Evolutionary conservation across 2,329 filamentous ascomycete species (phyloP).

Genomic region (Talaromyces atroroseus): DNA sequence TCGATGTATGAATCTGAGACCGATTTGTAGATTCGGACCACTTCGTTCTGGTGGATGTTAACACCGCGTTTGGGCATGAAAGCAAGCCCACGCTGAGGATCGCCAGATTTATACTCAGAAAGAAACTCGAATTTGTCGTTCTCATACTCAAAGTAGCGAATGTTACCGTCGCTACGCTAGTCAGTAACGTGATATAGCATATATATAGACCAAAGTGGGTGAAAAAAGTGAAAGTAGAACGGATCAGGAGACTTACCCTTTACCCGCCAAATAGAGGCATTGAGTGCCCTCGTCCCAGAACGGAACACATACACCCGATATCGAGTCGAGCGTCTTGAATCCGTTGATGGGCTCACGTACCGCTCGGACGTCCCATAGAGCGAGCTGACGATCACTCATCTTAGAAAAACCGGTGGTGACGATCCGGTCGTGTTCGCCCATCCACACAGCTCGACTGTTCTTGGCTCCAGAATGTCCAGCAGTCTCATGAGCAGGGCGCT

Average conservation of each 20-base stretch:
- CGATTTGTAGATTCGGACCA: conserved; percentile 94
- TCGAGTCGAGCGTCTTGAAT: conserved; percentile 86
- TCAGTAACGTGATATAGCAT: conserved; percentile 13
- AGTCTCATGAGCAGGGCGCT: conserved; percentile 77
- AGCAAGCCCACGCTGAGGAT: conserved; percentile 89
- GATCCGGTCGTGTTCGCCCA: conserved; percentile 93
- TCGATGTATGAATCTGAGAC: conserved; percentile 93
- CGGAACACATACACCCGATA: conserved; percentile 97
- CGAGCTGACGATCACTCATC: conserved; percentile 97
- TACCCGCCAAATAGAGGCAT: conserved; percentile 92
- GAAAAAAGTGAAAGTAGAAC: too few relatives aligned
- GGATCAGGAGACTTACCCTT: conserved; percentile 63
- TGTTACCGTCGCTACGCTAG: conserved; percentile 77
- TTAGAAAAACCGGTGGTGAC: conserved; percentile 95
- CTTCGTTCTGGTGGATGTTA: conserved; percentile 94
- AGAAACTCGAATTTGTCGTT: conserved; percentile 98
- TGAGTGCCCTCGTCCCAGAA: conserved; percentile 99
- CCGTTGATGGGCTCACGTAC: conserved; percentile 77
- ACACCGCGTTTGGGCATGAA: conserved; percentile 94
- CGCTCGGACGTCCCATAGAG: conserved; percentile 86
- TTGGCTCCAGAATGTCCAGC: conserved; percentile 87
- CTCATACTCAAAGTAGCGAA: conserved; percentile 96
- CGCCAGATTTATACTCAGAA: conserved; percentile 93
- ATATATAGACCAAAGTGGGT: too few relatives aligned
- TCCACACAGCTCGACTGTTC: conserved; percentile 94